Conservation (phyloP, 2,329 filamentous ascomycete genomes). For the Thielaviopsis ethacetica region DNA sequence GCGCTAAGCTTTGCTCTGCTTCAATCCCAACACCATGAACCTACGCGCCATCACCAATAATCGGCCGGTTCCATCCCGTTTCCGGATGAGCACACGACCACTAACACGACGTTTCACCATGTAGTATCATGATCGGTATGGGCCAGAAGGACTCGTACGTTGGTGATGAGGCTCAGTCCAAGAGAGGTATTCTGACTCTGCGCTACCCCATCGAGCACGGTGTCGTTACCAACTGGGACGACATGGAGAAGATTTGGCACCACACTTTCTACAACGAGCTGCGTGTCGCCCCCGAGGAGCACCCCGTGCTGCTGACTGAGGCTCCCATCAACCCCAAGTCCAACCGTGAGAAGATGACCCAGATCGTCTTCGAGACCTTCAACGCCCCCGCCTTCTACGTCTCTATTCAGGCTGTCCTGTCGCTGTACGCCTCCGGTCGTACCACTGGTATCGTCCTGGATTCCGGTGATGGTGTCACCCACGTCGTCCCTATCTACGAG, state of each 20-base stretch:
- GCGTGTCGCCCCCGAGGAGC: conserved; percentile 98
- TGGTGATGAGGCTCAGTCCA: conserved; percentile 99
- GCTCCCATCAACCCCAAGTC: conserved; percentile 99
- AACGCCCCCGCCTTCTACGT: conserved; percentile 99
- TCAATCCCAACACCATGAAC: neutral
- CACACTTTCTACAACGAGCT: conserved; percentile 99
- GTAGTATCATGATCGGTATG: conserved; percentile 99
- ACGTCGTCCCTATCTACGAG: conserved; percentile 99
- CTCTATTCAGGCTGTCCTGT: conserved; percentile 98
- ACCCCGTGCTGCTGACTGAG: conserved; percentile 97
- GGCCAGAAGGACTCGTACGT: conserved; percentile 99
- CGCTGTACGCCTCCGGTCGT: conserved; percentile 98
- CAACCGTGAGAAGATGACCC: conserved; percentile 99
- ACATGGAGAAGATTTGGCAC: conserved; percentile 99
- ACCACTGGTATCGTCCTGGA: conserved; percentile 99
- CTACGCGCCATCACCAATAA: neutral
- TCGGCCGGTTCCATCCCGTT: neutral
- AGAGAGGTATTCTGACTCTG: conserved; percentile 99
- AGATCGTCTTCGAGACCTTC: conserved; percentile 99
- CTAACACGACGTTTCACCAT: conserved; percentile 18
- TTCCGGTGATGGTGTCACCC: conserved; percentile 99
- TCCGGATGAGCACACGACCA: conserved; percentile 3
- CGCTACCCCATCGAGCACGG: conserved; percentile 99
- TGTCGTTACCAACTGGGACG: conserved; percentile 99
- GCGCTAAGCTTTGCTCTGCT: neutral